Percentiles rank a stretch among this genome's conserved stretches.
These are phyloP conservation scores for Stenogyne calaminthoides DNA, from an alignment of 305 asterid species.

Conservation along the genomic window DNA sequence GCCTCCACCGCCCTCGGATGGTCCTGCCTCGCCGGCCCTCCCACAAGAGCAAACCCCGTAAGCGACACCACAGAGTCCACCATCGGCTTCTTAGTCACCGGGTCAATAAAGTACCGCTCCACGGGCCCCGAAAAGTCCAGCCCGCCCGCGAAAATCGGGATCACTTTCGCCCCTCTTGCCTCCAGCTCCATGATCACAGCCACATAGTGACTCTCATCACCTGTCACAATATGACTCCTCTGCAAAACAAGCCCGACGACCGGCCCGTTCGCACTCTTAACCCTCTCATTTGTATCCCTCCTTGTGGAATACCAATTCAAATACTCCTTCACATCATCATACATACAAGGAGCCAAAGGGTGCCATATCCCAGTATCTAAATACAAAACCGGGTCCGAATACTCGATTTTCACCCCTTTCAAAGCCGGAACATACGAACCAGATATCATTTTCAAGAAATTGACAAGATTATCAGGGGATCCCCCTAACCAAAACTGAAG, in stretches of 20 bases:
- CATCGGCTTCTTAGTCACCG: slow-evolving; percentile 82
- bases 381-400: slow-evolving; percentile 86
- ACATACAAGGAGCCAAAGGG: slow-evolving; percentile 97
- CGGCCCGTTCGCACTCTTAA: slow-evolving; percentile 67
- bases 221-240: slow-evolving; percentile 97
- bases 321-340: slow-evolving; percentile 96
- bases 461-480: slow-evolving; percentile 83
- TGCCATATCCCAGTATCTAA: slow-evolving; percentile 93
- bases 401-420: slow-evolving; percentile 59
- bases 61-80: slow-evolving; percentile 78
- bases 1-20: slow-evolving; percentile 96
- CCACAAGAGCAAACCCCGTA: slow-evolving; percentile 96
- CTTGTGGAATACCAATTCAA: slow-evolving; percentile 91
- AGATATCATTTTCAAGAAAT: slow-evolving; percentile 91
- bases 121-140: slow-evolving; percentile 98
- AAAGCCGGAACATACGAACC: slow-evolving; percentile 85
- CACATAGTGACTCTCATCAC: slow-evolving; percentile 96
- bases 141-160: slow-evolving; percentile 96
- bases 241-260: slow-evolving; percentile 78
- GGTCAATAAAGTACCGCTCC: slow-evolving; percentile 74
- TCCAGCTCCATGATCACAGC: slow-evolving; percentile 99
- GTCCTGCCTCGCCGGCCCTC: slow-evolving; percentile 98
- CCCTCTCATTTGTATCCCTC: slow-evolving; percentile 70
- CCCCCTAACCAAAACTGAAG: slow-evolving; percentile 99
- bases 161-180: slow-evolving; percentile 94